phyloP scores from a whole-genome alignment of 352 stramenopile species.

The Thalassiosira exigua region DNA sequence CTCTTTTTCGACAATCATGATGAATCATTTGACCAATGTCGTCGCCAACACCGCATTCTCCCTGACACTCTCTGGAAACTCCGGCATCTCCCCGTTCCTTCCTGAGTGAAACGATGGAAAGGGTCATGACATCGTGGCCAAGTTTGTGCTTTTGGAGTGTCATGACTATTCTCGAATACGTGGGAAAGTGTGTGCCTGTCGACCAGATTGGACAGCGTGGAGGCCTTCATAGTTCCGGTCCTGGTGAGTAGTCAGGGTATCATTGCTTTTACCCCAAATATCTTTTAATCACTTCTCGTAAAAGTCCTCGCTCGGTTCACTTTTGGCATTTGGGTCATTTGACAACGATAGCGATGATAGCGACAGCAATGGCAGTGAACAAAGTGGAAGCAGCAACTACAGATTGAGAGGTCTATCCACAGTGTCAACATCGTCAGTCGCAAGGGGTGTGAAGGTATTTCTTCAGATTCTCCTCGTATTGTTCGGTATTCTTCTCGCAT shows the following conservation, averaged over 20 bases:
- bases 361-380: not conserved
- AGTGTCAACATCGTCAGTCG: conserved; percentile 15
- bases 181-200: conserved; percentile 62
- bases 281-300: no score
- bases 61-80: conserved; percentile 58
- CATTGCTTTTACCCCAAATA: conserved; percentile 20
- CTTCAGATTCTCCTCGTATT: conserved; percentile 48
- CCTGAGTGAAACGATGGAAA: conserved; percentile 40
- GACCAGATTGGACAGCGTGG: conserved; percentile 62
- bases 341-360: conserved; percentile 1
- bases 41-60: conserved; percentile 34
- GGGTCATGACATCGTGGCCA: conserved; percentile 51
- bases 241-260: conserved; percentile 30
- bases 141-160: conserved; percentile 43
- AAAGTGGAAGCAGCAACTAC: not conserved
- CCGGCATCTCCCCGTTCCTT: conserved; percentile 59
- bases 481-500: conserved; percentile 49
- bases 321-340: conserved; percentile 40
- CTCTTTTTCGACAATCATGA: no score
- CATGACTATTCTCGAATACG: conserved; percentile 51
- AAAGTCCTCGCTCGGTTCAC: conserved; percentile 24
- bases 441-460: conserved; percentile 23
- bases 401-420: conserved; percentile 21
- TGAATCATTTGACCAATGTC: not conserved
- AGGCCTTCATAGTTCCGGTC: conserved; percentile 57